Evolutionary conservation across 164 flowering plant genomes (phyloP), one percentile per base, ranked within the genome.

Genomic region (Vitis riparia): DNA sequence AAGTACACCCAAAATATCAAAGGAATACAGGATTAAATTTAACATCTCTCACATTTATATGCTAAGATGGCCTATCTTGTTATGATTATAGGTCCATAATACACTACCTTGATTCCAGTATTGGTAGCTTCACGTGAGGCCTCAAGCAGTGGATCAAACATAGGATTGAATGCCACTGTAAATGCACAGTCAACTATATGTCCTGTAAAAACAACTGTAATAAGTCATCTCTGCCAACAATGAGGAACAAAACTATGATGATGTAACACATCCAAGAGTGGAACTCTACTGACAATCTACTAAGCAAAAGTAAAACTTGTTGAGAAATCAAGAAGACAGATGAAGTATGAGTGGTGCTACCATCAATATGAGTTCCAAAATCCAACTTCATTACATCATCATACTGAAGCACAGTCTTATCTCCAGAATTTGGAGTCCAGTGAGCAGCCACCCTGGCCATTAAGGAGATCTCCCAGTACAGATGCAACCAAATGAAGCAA

Each of bases 341-440:
- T 11, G 0, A 4, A 32, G 61, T 11, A 3, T 60, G 49, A 55
- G 13, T 57, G n/a, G 58, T 13, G 53, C 61, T 87, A 90, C 99
- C 99, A 81, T 93, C 94, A 72, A 95, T 76, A 68, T 95, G 99
- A 58, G 99, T 95, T 77, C 99, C 99, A 79, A 95, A 95, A 82
- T 95, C 99, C 84, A 95, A 84, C 80, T 95, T 95, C 99, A 95
- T 95, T 59, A 95, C 99, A 83, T 95, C 99, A 81, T 95, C 97
- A 81, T 93, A 90, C 82, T 91, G 93, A 73, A 95, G 94, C 27
- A 95, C 97, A 71, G 99, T 95, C 74, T 89, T 91, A 82, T 95
- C 99, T 67, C 99, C 98, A 60, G 94, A 66, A 77, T 95, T 95
- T 74, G 99, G 99, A 19, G 99, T 95, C 99, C 99, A 95, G 49